Conservation (phyloP, 768 basidiomycete species). For the Trametes sanguinea region DNA sequence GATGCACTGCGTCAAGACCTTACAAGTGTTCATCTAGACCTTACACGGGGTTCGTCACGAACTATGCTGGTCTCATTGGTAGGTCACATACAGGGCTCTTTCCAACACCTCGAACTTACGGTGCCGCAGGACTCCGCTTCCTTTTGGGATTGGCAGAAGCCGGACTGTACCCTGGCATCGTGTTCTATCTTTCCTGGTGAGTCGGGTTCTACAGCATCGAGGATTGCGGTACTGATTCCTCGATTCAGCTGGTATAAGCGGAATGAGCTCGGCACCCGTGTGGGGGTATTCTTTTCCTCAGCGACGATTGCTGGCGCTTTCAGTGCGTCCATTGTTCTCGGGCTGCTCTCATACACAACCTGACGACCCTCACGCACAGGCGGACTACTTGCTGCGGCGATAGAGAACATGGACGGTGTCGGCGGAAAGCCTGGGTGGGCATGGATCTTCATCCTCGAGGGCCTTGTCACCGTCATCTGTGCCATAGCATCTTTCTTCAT, state of each 20-base stretch:
- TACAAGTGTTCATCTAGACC: constrained; percentile 40
- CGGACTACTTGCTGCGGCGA: constrained; percentile 65
- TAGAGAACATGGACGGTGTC: constrained; percentile 69
- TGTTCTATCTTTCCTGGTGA: constrained; percentile 63
- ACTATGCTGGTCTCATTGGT: constrained; percentile 67
- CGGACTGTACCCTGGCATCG: constrained; percentile 54
- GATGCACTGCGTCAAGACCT: too few relatives aligned
- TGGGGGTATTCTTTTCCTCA: constrained; percentile 78
- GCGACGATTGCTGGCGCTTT: constrained; percentile 80
- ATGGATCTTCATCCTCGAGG: constrained; percentile 78
- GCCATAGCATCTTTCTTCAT: constrained; percentile 68
- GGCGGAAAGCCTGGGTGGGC: constrained; percentile 65
- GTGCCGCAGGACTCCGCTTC: constrained; percentile 51
- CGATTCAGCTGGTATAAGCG: constrained; percentile 73
- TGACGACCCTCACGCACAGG: constrained; percentile 36
- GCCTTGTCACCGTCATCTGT: constrained; percentile 63
- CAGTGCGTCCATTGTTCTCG: constrained; percentile 39
- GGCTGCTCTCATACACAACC: neutral
- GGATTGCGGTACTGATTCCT: neutral
- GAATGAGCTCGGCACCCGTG: constrained; percentile 68
- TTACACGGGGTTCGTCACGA: constrained; percentile 61
- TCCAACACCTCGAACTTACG: neutral
- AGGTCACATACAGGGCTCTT: constrained; percentile 25
- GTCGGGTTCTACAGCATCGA: neutral
- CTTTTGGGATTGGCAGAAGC: constrained; percentile 59